Conservation (phyloP, 2,329 filamentous ascomycete species). For the Alternaria triticimaculans region DNA sequence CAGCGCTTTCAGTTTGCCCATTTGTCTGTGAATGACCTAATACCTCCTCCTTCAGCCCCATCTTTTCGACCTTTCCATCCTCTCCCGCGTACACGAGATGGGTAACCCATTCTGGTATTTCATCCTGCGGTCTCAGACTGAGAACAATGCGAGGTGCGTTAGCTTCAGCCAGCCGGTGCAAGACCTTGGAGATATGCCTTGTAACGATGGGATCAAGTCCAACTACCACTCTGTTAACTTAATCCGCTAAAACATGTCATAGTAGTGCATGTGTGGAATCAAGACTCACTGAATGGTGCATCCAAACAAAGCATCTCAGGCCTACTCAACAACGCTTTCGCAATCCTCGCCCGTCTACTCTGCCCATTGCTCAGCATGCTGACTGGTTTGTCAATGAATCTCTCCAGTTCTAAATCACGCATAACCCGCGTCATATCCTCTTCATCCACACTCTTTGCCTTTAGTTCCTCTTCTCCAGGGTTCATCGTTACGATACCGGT, state of each 20-base stretch:
- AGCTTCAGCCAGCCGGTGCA: constrained; percentile 70
- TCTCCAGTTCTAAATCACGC: constrained; percentile 70
- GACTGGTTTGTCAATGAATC: constrained; percentile 80
- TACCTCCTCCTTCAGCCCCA: constrained; percentile 71
- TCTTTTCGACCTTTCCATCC: constrained; percentile 68
- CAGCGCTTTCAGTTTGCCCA: constrained; percentile 25
- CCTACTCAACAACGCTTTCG: constrained; percentile 77
- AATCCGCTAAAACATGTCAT: background rate
- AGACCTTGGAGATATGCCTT: constrained; percentile 71
- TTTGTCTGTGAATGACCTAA: constrained; percentile 53
- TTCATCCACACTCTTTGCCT: constrained; percentile 57
- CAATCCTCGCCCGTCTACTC: constrained; percentile 84
- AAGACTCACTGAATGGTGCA: constrained; percentile 77
- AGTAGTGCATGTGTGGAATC: background rate
- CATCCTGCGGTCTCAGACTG: constrained; percentile 82
- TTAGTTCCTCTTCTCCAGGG: constrained; percentile 60
- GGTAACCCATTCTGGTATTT: constrained; percentile 87
- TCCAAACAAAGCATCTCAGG: constrained; percentile 83
- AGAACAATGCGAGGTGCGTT: constrained; percentile 76
- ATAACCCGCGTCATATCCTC: constrained; percentile 66
- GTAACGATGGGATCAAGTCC: constrained; percentile 88
- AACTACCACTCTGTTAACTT: constrained; percentile 57
- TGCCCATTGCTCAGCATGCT: constrained; percentile 94
- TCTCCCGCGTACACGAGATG: constrained; percentile 77
- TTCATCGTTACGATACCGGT: constrained; percentile 85